Percentiles rank a stretch among this genome's conserved stretches.
These are phyloP conservation scores for Dorcoceras hygrometricum DNA, from an alignment of 257 asterid genomes.

Conservation along the genomic window DNA sequence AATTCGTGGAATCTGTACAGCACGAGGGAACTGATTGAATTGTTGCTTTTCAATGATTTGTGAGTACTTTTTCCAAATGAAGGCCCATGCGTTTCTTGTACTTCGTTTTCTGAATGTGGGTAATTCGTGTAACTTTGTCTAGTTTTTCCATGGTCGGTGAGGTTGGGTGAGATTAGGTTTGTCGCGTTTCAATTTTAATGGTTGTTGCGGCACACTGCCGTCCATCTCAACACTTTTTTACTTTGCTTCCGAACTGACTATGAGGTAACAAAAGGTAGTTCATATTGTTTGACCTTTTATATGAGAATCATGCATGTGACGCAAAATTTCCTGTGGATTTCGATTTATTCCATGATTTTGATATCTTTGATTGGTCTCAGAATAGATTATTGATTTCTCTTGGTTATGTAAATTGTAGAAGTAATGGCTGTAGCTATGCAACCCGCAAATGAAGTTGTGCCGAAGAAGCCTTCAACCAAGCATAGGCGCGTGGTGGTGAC, in stretches of 20 bases:
- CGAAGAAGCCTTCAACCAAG: conserved; percentile 59
- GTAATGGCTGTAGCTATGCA: conserved; percentile 51
- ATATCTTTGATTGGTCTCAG: not conserved
- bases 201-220: conserved; percentile 12
- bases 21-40: not conserved
- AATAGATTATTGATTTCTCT: conserved; percentile 22
- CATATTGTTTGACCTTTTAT: conserved; percentile 17
- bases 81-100: conserved; percentile 8
- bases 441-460: conserved; percentile 44
- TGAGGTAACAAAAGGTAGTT: conserved; percentile 13
- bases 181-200: conserved; percentile 11
- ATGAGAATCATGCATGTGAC: conserved; percentile 15
- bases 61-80: not conserved
- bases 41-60: not conserved
- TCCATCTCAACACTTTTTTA: conserved; percentile 4
- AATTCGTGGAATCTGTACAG: not conserved
- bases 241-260: conserved; percentile 6
- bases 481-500: conserved; percentile 95
- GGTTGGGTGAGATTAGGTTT: conserved; percentile 26
- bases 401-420: conserved; percentile 33
- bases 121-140: not conserved
- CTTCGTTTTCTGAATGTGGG: conserved; percentile 7
- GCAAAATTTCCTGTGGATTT: conserved; percentile 6
- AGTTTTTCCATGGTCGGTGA: conserved; percentile 24
- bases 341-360: conserved; percentile 9